Evolutionary conservation across 306 rosid genomes (phyloP).

Genomic region (Alnus rubra): DNA sequence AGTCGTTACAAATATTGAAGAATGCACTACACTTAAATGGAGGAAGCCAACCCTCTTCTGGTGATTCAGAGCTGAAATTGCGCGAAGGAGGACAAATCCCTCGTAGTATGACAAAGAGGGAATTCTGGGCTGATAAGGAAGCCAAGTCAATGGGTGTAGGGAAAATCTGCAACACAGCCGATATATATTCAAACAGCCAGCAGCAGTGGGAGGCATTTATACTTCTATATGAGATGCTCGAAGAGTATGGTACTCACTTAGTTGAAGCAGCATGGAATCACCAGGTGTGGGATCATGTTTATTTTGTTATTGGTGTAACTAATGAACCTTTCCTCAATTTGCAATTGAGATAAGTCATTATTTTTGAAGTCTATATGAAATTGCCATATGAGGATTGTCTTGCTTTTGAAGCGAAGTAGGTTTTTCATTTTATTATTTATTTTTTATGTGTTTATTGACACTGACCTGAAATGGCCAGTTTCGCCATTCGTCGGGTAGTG

Average conservation of each 20-base stretch:
- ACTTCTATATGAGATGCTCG: slow-evolving; percentile 94
- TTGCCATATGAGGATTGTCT: background rate
- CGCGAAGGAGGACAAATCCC: slow-evolving; percentile 36
- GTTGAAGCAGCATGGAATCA: slow-evolving; percentile 99
- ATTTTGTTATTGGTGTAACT: slow-evolving; percentile 8
- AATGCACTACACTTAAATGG: slow-evolving; percentile 45
- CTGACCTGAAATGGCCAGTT: no score
- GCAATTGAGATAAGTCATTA: slow-evolving; percentile 5
- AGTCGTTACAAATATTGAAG: slow-evolving; percentile 73
- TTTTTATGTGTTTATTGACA: no score
- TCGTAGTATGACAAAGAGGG: slow-evolving; percentile 70
- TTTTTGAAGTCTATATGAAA: background rate
- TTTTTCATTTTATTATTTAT: background rate
- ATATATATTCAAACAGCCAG: slow-evolving; percentile 45
- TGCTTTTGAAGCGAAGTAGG: background rate
- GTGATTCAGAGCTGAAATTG: slow-evolving; percentile 32
- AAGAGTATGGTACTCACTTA: slow-evolving; percentile 95
- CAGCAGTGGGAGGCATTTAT: slow-evolving; percentile 85
- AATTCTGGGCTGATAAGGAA: slow-evolving; percentile 80
- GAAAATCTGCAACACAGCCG: slow-evolving; percentile 47
- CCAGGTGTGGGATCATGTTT: slow-evolving; percentile 56
- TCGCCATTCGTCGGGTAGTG: no score
- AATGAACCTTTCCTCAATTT: background rate
- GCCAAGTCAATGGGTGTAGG: slow-evolving; percentile 89
- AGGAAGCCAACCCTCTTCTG: slow-evolving; percentile 35